Conservation (phyloP, 495 filamentous ascomycete genomes). For the Aspergillus olivimuriae region DNA sequence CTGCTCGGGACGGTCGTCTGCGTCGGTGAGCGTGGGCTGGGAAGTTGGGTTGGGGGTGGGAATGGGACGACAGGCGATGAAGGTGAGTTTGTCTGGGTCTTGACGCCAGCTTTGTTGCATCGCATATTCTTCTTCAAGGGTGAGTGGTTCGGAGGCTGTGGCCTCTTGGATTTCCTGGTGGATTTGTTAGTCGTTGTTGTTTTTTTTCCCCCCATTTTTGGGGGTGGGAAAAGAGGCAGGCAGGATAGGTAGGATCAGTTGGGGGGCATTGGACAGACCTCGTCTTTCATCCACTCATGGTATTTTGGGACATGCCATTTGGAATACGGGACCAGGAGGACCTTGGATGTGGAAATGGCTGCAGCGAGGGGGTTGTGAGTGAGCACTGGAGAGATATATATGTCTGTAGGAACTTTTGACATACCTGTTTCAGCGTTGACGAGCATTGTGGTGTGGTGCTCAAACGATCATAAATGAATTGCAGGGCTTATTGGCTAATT, state of each 20-base stretch:
- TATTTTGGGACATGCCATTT: constrained; percentile 73
- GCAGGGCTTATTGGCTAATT: too few relatives aligned
- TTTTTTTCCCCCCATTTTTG: not conserved
- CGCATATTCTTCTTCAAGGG: constrained; percentile 70
- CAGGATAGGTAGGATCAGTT: not conserved
- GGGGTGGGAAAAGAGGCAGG: not conserved
- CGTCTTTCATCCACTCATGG: constrained; percentile 87
- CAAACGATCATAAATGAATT: too few relatives aligned
- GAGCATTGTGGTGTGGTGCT: constrained; percentile 30
- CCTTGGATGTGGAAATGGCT: constrained; percentile 61
- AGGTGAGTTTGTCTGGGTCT: constrained; percentile 52
- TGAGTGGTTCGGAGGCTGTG: constrained; percentile 77
- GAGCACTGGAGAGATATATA: too few relatives aligned
- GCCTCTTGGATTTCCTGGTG: constrained; percentile 68
- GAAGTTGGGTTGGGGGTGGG: not conserved
- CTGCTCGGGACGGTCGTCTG: constrained; percentile 42
- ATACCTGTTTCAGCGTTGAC: constrained; percentile 38
- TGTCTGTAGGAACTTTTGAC: constrained; percentile 1
- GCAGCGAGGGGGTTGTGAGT: not conserved
- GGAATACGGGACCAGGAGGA: constrained; percentile 80
- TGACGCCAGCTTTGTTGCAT: constrained; percentile 80
- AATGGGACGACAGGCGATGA: constrained; percentile 35
- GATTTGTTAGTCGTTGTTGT: not conserved
- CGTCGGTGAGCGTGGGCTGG: constrained; percentile 15
- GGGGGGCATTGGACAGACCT: constrained; percentile 38